Percentiles rank a stretch among this genome's conserved stretches.
Conservation (phyloP, 768 basidiomycete species). For the Pleurotus tuoliensis region DNA sequence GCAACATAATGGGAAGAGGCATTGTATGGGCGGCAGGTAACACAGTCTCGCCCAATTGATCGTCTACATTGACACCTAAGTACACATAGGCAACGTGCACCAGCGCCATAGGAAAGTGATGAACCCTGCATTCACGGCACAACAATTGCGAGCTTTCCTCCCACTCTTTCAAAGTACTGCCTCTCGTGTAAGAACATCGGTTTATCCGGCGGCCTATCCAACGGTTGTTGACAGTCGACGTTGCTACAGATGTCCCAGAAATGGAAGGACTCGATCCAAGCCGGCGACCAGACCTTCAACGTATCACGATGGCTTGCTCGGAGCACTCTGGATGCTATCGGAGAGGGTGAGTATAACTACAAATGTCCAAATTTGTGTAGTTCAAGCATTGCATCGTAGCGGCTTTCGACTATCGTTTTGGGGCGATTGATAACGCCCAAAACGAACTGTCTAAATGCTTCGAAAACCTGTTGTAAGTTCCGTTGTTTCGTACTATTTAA, state of each 20-base stretch:
- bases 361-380: not conserved
- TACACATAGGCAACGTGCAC: conserved; percentile 16
- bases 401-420: conserved; percentile 34
- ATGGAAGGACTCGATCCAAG: conserved; percentile 24
- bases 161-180: conserved; percentile 24
- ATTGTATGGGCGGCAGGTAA: conserved; percentile 26
- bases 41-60: not conserved
- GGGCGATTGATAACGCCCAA: conserved; percentile 19
- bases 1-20: conserved; percentile 20
- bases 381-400: conserved; percentile 18
- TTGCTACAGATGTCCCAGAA: conserved; percentile 15
- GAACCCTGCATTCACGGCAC: conserved; percentile 21
- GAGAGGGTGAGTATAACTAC: conserved; percentile 24
- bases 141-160: conserved; percentile 15
- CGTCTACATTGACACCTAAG: no score
- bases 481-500: conserved; percentile 20
- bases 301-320: conserved; percentile 25
- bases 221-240: not conserved
- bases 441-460: conserved; percentile 17
- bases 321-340: conserved; percentile 34
- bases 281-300: conserved; percentile 17
- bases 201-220: not conserved
- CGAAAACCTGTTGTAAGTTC: conserved; percentile 19
- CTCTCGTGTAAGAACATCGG: conserved; percentile 15
- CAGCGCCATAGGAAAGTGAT: conserved; percentile 26